phyloP scores from a whole-genome alignment of 2,329 filamentous ascomycete genomes.

The Metarhizium robertsii region DNA sequence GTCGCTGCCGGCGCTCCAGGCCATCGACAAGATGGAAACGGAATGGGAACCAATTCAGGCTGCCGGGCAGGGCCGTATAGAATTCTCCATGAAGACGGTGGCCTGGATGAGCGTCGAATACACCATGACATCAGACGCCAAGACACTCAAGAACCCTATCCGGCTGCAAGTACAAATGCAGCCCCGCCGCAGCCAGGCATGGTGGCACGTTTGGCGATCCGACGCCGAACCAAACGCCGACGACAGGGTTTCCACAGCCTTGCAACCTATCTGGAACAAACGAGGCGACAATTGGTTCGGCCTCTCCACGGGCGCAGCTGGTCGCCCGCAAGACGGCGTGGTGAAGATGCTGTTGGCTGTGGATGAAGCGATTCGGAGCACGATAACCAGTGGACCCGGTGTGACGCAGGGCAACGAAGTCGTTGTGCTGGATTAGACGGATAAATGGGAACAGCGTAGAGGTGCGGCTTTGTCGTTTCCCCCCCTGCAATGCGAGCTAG shows the following conservation, averaged over 20 bases:
- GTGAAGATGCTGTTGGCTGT: slow-evolving; percentile 38
- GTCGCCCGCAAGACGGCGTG: slow-evolving; percentile 27
- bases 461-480: not conserved
- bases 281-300: slow-evolving; percentile 38
- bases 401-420: slow-evolving; percentile 4
- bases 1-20: slow-evolving; percentile 56
- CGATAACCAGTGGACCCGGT: slow-evolving; percentile 5
- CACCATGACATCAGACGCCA: slow-evolving; percentile 19
- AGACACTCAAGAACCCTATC: slow-evolving; percentile 26
- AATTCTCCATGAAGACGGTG: slow-evolving; percentile 42
- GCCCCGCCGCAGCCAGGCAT: slow-evolving; percentile 35
- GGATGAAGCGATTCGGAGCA: slow-evolving; percentile 35
- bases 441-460: not conserved
- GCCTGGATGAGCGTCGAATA: slow-evolving; percentile 52
- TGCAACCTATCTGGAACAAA: slow-evolving; percentile 36
- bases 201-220: slow-evolving; percentile 41
- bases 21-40: slow-evolving; percentile 50
- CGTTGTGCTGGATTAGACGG: slow-evolving; percentile 9
- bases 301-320: slow-evolving; percentile 37
- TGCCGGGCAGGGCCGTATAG: slow-evolving; percentile 36
- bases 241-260: slow-evolving; percentile 27
- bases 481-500: not conserved
- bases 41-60: slow-evolving; percentile 35
- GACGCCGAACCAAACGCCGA: slow-evolving; percentile 11
- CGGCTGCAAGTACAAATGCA: slow-evolving; percentile 43